A percentile compares a stretch with the other conserved stretches of the same genome.
These are phyloP conservation scores for Cryptococcus depauperatus DNA, from an alignment of 1,284 basidiomycete genomes.

Conservation along the genomic window DNA sequence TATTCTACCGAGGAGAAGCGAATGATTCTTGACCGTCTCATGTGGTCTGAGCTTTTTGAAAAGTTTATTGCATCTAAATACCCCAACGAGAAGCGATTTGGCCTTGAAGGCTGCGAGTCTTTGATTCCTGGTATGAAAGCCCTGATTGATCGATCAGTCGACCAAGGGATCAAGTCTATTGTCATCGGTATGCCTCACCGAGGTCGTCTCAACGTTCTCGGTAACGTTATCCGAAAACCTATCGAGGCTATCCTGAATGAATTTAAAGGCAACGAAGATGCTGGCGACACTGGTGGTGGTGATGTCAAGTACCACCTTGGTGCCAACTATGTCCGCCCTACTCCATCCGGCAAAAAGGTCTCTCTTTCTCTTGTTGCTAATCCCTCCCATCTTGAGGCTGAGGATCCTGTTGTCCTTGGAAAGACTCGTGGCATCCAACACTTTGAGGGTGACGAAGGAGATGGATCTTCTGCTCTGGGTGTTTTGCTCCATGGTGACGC, in stretches of 20 bases:
- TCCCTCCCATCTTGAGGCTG: constrained; percentile 95
- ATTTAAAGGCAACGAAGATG: constrained; percentile 63
- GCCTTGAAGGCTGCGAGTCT: constrained; percentile 95
- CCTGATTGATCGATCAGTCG: constrained; percentile 95
- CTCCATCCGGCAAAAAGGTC: constrained; percentile 96
- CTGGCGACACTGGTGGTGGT: constrained; percentile 74
- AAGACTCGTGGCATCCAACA: constrained; percentile 97
- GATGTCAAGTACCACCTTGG: constrained; percentile 99
- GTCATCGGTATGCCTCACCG: constrained; percentile 99
- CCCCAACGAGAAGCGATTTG: constrained; percentile 99
- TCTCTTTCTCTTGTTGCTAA: constrained; percentile 96
- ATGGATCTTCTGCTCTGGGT: constrained; percentile 77
- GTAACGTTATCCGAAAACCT: constrained; percentile 97
- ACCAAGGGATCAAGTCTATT: constrained; percentile 88
- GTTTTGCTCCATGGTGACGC: constrained; percentile 97
- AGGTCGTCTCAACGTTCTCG: constrained; percentile 93
- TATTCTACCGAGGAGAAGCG: constrained; percentile 97
- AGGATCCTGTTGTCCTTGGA: constrained; percentile 93
- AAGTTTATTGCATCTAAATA: constrained; percentile 98
- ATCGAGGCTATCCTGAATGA: constrained; percentile 98
- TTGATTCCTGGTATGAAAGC: constrained; percentile 99
- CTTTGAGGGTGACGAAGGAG: constrained; percentile 76
- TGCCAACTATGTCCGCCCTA: constrained; percentile 97
- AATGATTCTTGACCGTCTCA: constrained; percentile 96
- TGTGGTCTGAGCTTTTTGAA: constrained; percentile 99